Evolutionary conservation across 306 rosid species (phyloP).

Genomic region (cucumber (Cucumis sativus)): Cucumber_9930_V3 NC_026660.2:821501-822000

Average conservation of each 20-base stretch:
- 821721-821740: slow-evolving; percentile 2
- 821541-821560: slow-evolving; percentile 23
- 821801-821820: slow-evolving; percentile 1
- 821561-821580: slow-evolving; percentile 9
- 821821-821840: neutral
- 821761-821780: slow-evolving; percentile 20
- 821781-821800: slow-evolving; percentile 6
- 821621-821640: neutral
- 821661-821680: neutral
- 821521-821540: slow-evolving; percentile 26
- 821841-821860: slow-evolving; percentile 11
- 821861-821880: slow-evolving; percentile 35
- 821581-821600: slow-evolving; percentile 20
- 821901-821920: slow-evolving; percentile 21
- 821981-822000: slow-evolving; percentile 1
- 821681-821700: neutral
- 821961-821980: slow-evolving; percentile 5
- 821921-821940: neutral
- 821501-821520: slow-evolving; percentile 77
- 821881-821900: slow-evolving; percentile 44
- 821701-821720: neutral
- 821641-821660: slow-evolving; percentile 1
- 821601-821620: slow-evolving; percentile 4
- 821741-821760: slow-evolving; percentile 10
- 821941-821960: slow-evolving; percentile 1